A percentile compares a stretch with the other conserved stretches of the same genome.
Evolutionary conservation across 2,329 filamentous ascomycete genomes (phyloP).

Genomic region (Colletotrichum gloeosporioides): DNA sequence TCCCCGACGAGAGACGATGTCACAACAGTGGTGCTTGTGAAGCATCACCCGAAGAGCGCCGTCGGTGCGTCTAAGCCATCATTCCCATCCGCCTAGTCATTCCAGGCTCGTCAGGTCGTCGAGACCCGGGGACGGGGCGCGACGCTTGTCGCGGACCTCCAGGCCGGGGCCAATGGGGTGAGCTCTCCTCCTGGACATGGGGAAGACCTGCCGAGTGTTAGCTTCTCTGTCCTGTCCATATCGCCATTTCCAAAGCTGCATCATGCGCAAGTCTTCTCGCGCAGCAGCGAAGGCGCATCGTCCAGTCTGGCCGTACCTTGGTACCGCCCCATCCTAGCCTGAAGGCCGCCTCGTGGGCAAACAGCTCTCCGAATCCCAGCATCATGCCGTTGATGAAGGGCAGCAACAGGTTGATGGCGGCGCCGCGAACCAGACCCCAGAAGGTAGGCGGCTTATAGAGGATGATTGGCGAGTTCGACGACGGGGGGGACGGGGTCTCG

Average conservation of each 20-base stretch:
- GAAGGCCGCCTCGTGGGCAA: constrained; percentile 95
- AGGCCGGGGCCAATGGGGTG: constrained; percentile 81
- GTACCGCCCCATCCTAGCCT: constrained; percentile 92
- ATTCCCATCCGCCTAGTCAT: constrained; percentile 39
- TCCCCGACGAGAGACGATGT: background rate
- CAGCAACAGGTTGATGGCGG: constrained; percentile 92
- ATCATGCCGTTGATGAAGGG: constrained; percentile 98
- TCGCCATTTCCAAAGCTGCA: background rate
- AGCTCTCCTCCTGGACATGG: constrained; percentile 62
- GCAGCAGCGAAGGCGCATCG: background rate
- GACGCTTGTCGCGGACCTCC: constrained; percentile 74
- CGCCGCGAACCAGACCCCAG: constrained; percentile 84
- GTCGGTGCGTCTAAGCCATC: background rate
- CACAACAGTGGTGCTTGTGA: background rate
- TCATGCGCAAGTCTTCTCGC: background rate
- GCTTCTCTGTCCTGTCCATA: background rate
- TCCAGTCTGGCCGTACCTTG: constrained; percentile 67
- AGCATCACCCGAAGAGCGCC: background rate
- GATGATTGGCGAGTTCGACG: constrained; percentile 73
- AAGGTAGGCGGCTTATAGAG: constrained; percentile 89
- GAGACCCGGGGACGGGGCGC: constrained; percentile 62
- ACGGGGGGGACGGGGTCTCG: constrained; percentile 66
- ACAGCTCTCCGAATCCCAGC: constrained; percentile 95
- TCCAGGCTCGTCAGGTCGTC: constrained; percentile 74
- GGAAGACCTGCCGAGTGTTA: constrained; percentile 55